A percentile compares a stretch with the other conserved stretches of the same genome.
These are phyloP conservation scores for Cutaneotrichosporon sp. DNA, from an alignment of 1,284 basidiomycete genomes.

Conservation along the genomic window DNA sequence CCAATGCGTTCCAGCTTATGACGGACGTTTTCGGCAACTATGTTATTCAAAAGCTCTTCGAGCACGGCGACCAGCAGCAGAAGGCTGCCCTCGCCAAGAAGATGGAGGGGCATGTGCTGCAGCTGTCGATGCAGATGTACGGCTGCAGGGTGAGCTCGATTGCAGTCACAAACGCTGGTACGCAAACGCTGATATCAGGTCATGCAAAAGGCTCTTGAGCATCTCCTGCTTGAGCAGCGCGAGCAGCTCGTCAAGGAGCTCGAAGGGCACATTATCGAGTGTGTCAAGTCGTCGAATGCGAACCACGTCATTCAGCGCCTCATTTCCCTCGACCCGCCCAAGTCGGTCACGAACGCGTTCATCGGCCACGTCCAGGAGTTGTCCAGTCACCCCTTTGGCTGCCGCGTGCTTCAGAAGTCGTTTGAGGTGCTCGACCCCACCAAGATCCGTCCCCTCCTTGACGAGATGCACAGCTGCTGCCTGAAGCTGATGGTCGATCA, in stretches of 20 bases:
- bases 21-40: slow-evolving; percentile 98
- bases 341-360: slow-evolving; percentile 72
- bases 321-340: slow-evolving; percentile 71
- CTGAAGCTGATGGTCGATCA: slow-evolving; percentile 75
- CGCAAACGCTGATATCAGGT: slow-evolving; percentile 27
- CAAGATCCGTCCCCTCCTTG: slow-evolving; percentile 66
- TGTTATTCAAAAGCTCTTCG: slow-evolving; percentile 91
- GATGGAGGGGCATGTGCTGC: slow-evolving; percentile 74
- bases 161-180: no score
- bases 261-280: slow-evolving; percentile 73
- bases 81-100: slow-evolving; percentile 65
- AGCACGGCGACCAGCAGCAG: slow-evolving; percentile 75
- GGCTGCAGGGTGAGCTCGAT: slow-evolving; percentile 60
- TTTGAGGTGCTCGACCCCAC: slow-evolving; percentile 76
- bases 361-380: slow-evolving; percentile 76
- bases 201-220: slow-evolving; percentile 71
- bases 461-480: slow-evolving; percentile 74
- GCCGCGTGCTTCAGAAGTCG: slow-evolving; percentile 88
- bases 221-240: slow-evolving; percentile 71
- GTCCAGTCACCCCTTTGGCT: slow-evolving; percentile 87
- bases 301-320: slow-evolving; percentile 76
- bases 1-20: slow-evolving; percentile 73
- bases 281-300: slow-evolving; percentile 88
- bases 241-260: slow-evolving; percentile 70
- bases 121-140: slow-evolving; percentile 87